Evolutionary conservation across 2,329 filamentous ascomycete genomes (phyloP).

Genomic region (Sporothrix curviconia): DNA sequence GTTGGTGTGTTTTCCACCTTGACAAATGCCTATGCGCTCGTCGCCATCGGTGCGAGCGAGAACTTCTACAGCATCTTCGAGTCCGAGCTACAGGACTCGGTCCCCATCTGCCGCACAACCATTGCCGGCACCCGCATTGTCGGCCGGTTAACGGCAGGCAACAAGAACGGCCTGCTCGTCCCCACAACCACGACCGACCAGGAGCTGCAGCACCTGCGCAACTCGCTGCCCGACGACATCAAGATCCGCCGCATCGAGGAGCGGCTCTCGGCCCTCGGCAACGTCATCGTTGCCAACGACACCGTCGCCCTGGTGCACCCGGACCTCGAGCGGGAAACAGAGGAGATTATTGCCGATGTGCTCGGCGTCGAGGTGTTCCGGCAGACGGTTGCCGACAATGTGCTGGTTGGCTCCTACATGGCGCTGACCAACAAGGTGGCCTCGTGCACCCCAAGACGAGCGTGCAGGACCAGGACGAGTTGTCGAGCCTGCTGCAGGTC

Average conservation of each 20-base stretch:
- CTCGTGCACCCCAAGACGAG: conserved; percentile 96
- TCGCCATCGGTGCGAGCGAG: conserved; percentile 90
- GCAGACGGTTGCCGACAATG: conserved; percentile 95
- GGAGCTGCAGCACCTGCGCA: conserved; percentile 93
- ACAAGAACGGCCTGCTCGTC: conserved; percentile 93
- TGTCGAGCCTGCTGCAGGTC: conserved; percentile 87
- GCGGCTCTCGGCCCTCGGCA: conserved; percentile 87
- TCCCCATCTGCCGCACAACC: conserved; percentile 93
- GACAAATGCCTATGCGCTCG: conserved; percentile 94
- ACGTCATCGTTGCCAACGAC: conserved; percentile 95
- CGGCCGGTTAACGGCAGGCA: conserved; percentile 89
- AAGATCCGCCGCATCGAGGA: conserved; percentile 98
- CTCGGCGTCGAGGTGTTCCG: conserved; percentile 83
- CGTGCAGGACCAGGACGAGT: conserved; percentile 96
- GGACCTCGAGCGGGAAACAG: conserved; percentile 93
- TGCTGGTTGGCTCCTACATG: conserved; percentile 96
- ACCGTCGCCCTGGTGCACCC: conserved; percentile 95
- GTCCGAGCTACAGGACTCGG: conserved; percentile 92
- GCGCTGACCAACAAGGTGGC: conserved; percentile 86
- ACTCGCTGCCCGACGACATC: conserved; percentile 83
- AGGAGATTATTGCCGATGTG: conserved; percentile 96
- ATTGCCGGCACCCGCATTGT: conserved; percentile 96
- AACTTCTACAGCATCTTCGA: conserved; percentile 99
- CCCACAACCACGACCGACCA: conserved; percentile 96
- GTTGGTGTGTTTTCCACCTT: conserved; percentile 95